Evolutionary conservation across 2,329 filamentous ascomycete species (phyloP).

Genomic region (Xylariaceae sp.): DNA sequence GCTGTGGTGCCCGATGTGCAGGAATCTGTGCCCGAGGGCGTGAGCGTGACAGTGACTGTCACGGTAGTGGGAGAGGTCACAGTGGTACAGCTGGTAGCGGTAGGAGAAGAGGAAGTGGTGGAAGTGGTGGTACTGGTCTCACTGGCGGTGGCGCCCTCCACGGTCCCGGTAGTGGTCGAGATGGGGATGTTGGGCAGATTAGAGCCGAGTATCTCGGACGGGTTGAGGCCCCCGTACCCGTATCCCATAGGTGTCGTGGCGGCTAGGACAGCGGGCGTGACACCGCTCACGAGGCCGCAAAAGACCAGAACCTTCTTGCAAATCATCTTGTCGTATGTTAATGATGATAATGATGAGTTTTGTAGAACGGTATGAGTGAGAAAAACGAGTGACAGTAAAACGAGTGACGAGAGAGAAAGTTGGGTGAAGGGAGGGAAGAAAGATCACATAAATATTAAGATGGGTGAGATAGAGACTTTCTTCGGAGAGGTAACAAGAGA

Average conservation of each 20-base stretch:
- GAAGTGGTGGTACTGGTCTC: no score
- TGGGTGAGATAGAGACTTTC: not conserved
- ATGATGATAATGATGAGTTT: no score
- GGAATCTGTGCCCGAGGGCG: constrained; percentile 8
- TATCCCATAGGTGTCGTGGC: constrained; percentile 8
- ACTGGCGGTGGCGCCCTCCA: no score
- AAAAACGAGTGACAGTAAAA: constrained; percentile 6
- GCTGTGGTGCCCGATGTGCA: not conserved
- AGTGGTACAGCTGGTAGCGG: constrained; percentile 11
- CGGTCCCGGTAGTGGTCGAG: no score
- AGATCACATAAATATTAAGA: not conserved
- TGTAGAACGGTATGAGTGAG: no score
- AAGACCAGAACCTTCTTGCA: constrained; percentile 1
- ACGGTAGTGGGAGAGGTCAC: no score
- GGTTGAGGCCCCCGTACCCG: constrained; percentile 9
- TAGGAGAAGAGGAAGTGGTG: no score
- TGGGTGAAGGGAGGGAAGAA: not conserved
- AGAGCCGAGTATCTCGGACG: constrained; percentile 2
- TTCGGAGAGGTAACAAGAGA: constrained; percentile 5
- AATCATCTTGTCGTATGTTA: constrained; percentile 14
- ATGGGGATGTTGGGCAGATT: constrained; percentile 1
- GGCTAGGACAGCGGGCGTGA: constrained; percentile 4
- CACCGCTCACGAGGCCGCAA: constrained; percentile 5
- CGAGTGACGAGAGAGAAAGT: not conserved
- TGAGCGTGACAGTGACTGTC: constrained; percentile 8